phyloP scores from a whole-genome alignment of 352 stramenopile genomes.

The Globisporangium cylindrosporum region DNA sequence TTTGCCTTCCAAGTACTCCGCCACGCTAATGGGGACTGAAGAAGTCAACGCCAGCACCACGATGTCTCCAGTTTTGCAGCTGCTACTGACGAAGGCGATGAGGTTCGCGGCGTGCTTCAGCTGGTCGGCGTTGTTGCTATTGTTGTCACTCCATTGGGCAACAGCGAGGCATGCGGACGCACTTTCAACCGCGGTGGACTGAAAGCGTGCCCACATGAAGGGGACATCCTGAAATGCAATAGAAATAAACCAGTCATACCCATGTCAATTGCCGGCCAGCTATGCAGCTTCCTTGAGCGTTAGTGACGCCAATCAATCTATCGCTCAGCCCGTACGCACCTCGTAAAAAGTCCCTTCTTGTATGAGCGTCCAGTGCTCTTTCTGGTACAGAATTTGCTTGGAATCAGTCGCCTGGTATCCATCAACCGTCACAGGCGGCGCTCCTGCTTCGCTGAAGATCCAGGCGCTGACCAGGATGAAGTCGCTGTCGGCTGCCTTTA shows the following conservation, averaged over 20 bases:
- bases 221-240: conserved; percentile 9
- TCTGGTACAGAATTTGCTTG: conserved; percentile 17
- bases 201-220: conserved; percentile 32
- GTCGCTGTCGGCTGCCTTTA: conserved; percentile 15
- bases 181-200: conserved; percentile 4
- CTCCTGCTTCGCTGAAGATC: background rate
- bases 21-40: conserved; percentile 14
- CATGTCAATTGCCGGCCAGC: background rate
- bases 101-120: background rate
- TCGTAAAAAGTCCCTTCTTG: conserved; percentile 17
- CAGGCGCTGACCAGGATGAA: conserved; percentile 16
- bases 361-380: conserved; percentile 14
- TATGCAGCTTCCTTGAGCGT: background rate
- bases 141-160: conserved; percentile 26
- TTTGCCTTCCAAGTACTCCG: conserved; percentile 21
- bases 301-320: background rate
- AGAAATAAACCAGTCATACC: background rate
- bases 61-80: conserved; percentile 23
- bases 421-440: background rate
- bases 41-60: conserved; percentile 32
- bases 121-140: background rate
- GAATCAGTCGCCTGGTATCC: conserved; percentile 8
- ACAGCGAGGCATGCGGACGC: conserved; percentile 25
- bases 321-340: background rate
- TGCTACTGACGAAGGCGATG: conserved; percentile 7